Evolutionary conservation across 768 basidiomycete genomes (phyloP), one percentile per base, ranked within the genome.

Genomic region (Lentinula raphanica): DNA sequence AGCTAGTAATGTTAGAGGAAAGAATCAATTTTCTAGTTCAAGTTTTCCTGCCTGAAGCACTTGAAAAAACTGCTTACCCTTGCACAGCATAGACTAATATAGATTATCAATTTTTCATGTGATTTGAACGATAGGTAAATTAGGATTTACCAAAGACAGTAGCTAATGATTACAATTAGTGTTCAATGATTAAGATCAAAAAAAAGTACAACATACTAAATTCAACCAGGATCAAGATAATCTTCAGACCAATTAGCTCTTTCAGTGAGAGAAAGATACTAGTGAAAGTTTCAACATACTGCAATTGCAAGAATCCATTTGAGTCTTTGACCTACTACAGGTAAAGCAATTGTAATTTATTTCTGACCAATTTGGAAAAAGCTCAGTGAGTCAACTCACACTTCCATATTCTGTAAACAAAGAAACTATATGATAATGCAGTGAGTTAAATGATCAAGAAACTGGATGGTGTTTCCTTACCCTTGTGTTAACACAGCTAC

Each of bases 401-500:
- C 59, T 66, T 70, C 69, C 76, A 82, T 19, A 83, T 67, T n/a
- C 79, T 53, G 17, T 39, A 31, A 39, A 32, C 51, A 2, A 53
- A 19, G 51, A 53, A 53, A 39, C 51, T 53, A 23, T n/a, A 38
- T 32, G 21, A 23, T 25, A 3, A 3, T 35, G 12, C 8, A 7
- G 19, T 44, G n/a, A 44, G 42, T 13, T 21, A 5, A 9, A 8
- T 11, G 2, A 1, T 9, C 5, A 35, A 35, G 4, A 21, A 5
- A 8, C 23, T 44, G 8, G 23, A 21, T 23, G 5, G 9, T 44
- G 38, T 53, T 50, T 48, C 6, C 4, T 35, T 15, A 75, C 75
- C 75, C 73, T 70, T 83, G 81, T 9, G 82, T 80, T 44, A 80
- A 62, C 49, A 82, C 60, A 28, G 76, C 76, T 2, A 76, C 79